These are phyloP conservation scores for Diaporthe humulicola DNA, from an alignment of 2,329 filamentous ascomycete genomes.

Conservation along the genomic window DNA sequence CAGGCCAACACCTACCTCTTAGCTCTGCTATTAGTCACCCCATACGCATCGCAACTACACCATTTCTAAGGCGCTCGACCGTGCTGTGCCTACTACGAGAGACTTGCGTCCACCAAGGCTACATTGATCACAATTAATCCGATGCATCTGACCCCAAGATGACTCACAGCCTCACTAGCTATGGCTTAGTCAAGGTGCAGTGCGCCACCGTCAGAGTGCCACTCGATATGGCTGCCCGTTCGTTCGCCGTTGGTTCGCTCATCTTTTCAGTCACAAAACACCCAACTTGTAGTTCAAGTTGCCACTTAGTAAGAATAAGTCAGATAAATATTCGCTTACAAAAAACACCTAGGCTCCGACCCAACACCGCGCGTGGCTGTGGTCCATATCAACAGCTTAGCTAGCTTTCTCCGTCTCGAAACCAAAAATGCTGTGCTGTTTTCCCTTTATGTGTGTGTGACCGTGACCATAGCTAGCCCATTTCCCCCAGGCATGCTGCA, in stretches of 20 bases:
- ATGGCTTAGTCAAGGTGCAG: neutral
- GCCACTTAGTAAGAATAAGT: neutral
- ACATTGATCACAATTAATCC: neutral
- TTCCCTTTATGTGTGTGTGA: neutral
- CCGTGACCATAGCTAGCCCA: neutral
- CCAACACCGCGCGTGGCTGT: neutral
- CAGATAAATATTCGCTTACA: neutral
- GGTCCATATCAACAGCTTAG: neutral
- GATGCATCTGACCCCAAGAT: neutral
- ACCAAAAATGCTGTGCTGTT: conserved; percentile 15
- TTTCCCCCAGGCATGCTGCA: neutral
- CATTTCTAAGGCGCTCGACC: neutral
- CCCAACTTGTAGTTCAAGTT: neutral
- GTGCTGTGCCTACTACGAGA: neutral
- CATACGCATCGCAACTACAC: too few species aligned
- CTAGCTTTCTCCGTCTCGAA: neutral
- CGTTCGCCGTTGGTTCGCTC: neutral
- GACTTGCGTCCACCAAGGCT: neutral
- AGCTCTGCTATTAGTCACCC: neutral
- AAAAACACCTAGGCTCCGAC: neutral
- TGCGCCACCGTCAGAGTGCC: neutral
- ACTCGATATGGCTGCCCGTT: neutral
- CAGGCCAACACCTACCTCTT: neutral
- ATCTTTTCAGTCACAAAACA: neutral
- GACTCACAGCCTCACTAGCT: neutral